Base-by-base conservation (phyloP, 2,329 filamentous ascomycete species). In the Aspergillus sclerotialis region DNA sequence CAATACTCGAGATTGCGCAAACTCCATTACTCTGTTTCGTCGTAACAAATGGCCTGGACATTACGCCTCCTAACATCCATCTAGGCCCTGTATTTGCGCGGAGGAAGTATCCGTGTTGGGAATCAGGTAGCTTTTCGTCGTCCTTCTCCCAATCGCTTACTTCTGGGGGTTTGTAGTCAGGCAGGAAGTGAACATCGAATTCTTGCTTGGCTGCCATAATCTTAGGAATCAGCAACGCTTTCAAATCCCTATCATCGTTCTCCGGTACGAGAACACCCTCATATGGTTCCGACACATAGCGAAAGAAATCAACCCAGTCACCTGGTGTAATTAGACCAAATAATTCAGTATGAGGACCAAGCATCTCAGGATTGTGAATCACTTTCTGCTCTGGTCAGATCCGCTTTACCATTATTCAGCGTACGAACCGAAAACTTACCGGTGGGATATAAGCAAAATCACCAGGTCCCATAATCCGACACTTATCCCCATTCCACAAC, bases 291-390 rank as follows among this genome's bases (percentile, higher is more conserved):
- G 65, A 66, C 6, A 78, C 66, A 47, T 74, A 70, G 32, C 74
- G 66, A 58, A 78, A 78, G 58, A 78, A 78, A 44, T 78, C 73
- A 17, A 75, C 60, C 75, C 74, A 78, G 46, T 74, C 73, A 4
- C 72, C 74, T 0, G 74, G 74, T 0, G 70, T 70, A 17, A 78
- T 69, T 3, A 78, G 52, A 10, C 73, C 72, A 2, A 72, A 55
- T 13, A 67, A 66, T 41, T 78, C 75, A 2, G 72, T 72, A 40
- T 76, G 70, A 0, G 70, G 63, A 1, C 72, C 72, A 1, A 73
- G 56, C 16, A 74, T 58, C 36, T 76, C 68, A 4, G 73, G 73
- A 43, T 75, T 74, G 47, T 78, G 75, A 29, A 77, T 60, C 7
- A 70, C 58, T 40, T 57, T 65, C 67, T 73, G 24, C 2, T 9